These are phyloP conservation scores for Saprolegnia parasitica DNA, from an alignment of 352 stramenopile genomes.

Conservation along the genomic window DNA sequence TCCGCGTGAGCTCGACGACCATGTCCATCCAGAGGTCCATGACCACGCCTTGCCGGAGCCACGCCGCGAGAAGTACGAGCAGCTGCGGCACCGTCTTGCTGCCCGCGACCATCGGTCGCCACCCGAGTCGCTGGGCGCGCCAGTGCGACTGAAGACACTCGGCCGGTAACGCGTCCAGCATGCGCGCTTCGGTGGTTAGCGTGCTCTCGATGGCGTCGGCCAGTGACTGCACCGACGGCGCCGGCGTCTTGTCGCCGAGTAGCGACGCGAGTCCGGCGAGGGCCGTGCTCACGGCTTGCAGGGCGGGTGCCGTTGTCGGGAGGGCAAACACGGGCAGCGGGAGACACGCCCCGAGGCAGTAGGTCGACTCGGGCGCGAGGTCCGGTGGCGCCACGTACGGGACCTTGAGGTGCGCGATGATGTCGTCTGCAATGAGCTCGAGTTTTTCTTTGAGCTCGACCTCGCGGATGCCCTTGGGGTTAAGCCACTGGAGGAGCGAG, in stretches of 20 bases:
- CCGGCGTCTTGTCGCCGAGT: neutral
- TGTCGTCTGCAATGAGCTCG: neutral
- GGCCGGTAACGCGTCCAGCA: neutral
- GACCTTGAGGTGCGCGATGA: neutral
- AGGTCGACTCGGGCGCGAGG: neutral
- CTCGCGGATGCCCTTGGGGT: constrained; percentile 69
- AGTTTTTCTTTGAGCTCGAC: constrained; percentile 57
- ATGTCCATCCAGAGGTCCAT: constrained; percentile 78
- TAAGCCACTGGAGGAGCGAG: constrained; percentile 58
- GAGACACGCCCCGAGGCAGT: neutral
- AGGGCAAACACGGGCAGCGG: neutral
- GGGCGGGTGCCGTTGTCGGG: too few species aligned
- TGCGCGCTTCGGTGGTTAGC: neutral
- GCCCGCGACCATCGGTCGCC: constrained; percentile 57
- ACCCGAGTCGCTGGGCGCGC: constrained; percentile 70
- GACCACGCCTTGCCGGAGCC: constrained; percentile 74
- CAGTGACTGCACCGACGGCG: neutral
- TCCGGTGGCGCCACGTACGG: too few species aligned
- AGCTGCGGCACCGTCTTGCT: constrained; percentile 66
- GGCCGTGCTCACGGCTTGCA: neutral
- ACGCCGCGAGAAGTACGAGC: constrained; percentile 62
- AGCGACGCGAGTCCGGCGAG: neutral
- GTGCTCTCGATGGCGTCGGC: neutral
- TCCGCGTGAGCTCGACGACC: constrained; percentile 57
- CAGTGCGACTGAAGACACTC: constrained; percentile 42